Conservation (phyloP, 2,329 filamentous ascomycete species). For the Herpotrichia juniperi region DNA sequence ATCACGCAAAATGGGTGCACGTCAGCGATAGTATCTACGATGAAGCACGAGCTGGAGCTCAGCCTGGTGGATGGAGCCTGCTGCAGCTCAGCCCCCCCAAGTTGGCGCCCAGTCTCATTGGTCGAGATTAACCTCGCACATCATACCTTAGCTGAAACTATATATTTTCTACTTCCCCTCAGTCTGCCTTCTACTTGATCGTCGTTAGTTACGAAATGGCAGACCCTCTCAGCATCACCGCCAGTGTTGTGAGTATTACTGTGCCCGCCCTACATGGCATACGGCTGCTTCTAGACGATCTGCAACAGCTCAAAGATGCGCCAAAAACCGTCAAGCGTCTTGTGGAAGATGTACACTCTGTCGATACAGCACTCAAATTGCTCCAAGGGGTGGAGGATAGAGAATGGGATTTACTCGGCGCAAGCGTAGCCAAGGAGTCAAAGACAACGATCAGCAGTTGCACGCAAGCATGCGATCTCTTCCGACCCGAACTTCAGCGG, state of each 20-base stretch:
- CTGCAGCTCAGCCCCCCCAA: no score
- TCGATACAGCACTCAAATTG: conserved; percentile 32
- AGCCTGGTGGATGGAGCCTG: neutral
- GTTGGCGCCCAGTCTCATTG: neutral
- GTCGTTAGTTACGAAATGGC: conserved; percentile 10
- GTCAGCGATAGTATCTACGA: neutral
- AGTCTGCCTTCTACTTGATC: neutral
- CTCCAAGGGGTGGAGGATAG: conserved; percentile 33
- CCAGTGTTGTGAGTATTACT: conserved; percentile 35
- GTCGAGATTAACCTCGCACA: neutral
- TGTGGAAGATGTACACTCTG: conserved; percentile 34
- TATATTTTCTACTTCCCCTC: neutral
- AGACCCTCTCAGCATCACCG: conserved; percentile 40
- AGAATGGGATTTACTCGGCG: conserved; percentile 41
- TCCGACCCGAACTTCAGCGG: conserved; percentile 33
- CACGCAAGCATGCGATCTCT: conserved; percentile 35
- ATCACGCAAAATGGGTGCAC: neutral
- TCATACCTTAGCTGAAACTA: neutral
- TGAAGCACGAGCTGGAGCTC: neutral
- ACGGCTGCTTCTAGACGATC: conserved; percentile 38
- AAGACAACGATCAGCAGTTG: conserved; percentile 36
- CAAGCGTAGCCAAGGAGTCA: conserved; percentile 30
- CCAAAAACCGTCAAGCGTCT: conserved; percentile 38
- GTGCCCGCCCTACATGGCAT: conserved; percentile 37
- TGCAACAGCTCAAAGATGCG: conserved; percentile 40